Conservation (phyloP, 371 early-diverging fungal genomes). For the Chytridium lagenaria region DNA sequence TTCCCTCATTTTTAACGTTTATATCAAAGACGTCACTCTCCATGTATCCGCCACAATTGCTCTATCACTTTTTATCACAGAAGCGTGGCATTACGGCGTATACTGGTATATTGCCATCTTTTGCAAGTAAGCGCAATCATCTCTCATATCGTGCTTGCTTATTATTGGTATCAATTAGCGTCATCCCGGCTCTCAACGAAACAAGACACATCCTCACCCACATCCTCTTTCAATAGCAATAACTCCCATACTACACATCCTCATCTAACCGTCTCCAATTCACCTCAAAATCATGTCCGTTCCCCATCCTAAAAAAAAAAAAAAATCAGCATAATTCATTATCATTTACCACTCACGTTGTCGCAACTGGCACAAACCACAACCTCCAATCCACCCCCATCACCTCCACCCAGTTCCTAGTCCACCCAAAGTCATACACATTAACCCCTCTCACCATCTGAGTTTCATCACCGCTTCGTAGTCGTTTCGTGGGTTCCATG, state of each 20-base stretch:
- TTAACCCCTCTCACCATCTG: slow-evolving; percentile 54
- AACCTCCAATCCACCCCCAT: slow-evolving; percentile 56
- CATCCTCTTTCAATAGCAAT: neutral
- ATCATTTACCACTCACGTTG: slow-evolving; percentile 49
- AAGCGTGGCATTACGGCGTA: slow-evolving; percentile 43
- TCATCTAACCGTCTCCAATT: slow-evolving; percentile 33
- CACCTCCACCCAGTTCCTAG: slow-evolving; percentile 63
- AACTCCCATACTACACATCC: neutral
- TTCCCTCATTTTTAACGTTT: neutral
- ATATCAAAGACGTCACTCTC: slow-evolving; percentile 30
- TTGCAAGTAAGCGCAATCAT: slow-evolving; percentile 42
- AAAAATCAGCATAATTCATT: neutral
- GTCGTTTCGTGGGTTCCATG: slow-evolving; percentile 55
- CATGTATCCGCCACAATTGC: slow-evolving; percentile 41
- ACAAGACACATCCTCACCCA: neutral
- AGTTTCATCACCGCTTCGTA: slow-evolving; percentile 31
- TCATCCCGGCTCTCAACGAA: slow-evolving; percentile 12
- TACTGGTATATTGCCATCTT: slow-evolving; percentile 55
- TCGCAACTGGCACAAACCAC: slow-evolving; percentile 68
- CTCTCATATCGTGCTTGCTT: neutral
- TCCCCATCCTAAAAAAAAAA: slow-evolving; percentile 35
- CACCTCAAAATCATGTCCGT: slow-evolving; percentile 46
- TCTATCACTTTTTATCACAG: slow-evolving; percentile 37
- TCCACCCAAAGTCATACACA: slow-evolving; percentile 66
- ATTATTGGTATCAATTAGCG: neutral